Conservation (phyloP, 495 filamentous ascomycete species). For the Penicillium herquei region DNA sequence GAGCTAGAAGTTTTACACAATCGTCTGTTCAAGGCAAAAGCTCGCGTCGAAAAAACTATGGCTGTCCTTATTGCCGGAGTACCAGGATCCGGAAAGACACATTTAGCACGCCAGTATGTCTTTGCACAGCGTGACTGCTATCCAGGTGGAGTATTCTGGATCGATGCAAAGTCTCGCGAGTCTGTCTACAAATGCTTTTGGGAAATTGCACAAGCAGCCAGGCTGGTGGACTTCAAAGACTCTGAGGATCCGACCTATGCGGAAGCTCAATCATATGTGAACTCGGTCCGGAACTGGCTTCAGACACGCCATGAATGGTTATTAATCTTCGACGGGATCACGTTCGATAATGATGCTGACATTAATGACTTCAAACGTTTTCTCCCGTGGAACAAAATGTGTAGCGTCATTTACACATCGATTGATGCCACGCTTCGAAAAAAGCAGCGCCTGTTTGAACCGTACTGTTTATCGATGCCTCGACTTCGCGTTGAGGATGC, state of each 20-base stretch:
- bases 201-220: conserved; percentile 69
- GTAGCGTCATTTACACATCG: conserved; percentile 76
- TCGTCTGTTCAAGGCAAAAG: conserved; percentile 63
- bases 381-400: conserved; percentile 66
- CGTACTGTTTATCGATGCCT: conserved; percentile 65
- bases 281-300: conserved; percentile 67
- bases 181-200: conserved; percentile 68
- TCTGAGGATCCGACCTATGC: conserved; percentile 34
- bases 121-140: conserved; percentile 65
- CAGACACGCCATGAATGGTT: conserved; percentile 70
- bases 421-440: conserved; percentile 64
- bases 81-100: conserved; percentile 78
- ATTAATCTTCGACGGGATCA: conserved; percentile 72
- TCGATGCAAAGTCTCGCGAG: conserved; percentile 63
- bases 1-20: conserved; percentile 67
- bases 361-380: conserved; percentile 59
- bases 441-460: conserved; percentile 69
- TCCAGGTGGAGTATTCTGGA: conserved; percentile 78
- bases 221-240: conserved; percentile 45
- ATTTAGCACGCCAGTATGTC: conserved; percentile 79
- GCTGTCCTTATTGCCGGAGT: conserved; percentile 70
- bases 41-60: conserved; percentile 59
- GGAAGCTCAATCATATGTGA: conserved; percentile 55
- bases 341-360: conserved; percentile 59
- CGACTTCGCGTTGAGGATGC: conserved; percentile 58